Evolutionary conservation across 306 rosid genomes (phyloP).

Genomic region (Medicago lupulina): DNA sequence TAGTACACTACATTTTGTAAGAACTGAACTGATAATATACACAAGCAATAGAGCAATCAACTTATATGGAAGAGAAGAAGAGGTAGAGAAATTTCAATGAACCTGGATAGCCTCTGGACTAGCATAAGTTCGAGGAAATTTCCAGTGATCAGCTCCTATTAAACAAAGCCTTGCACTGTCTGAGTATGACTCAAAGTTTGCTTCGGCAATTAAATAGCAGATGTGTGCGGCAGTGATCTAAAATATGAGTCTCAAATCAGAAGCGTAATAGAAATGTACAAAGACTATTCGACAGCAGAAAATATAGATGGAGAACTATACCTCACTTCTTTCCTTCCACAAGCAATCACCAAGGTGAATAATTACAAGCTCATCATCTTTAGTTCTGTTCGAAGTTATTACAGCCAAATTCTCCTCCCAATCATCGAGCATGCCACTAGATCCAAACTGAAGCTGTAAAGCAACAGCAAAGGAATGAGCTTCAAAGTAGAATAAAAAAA

Average conservation of each 20-base stretch:
- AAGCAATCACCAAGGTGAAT: conserved; percentile 92
- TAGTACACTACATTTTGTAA: neutral
- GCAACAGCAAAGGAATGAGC: conserved; percentile 33
- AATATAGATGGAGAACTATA: conserved; percentile 39
- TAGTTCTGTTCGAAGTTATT: conserved; percentile 94
- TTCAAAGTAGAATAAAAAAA: conserved; percentile 35
- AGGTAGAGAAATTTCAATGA: conserved; percentile 31
- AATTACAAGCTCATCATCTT: conserved; percentile 91
- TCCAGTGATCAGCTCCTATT: conserved; percentile 98
- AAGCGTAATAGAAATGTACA: conserved; percentile 14
- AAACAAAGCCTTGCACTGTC: conserved; percentile 91
- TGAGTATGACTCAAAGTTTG: conserved; percentile 86
- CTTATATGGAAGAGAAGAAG: conserved; percentile 28
- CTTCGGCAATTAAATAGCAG: conserved; percentile 94
- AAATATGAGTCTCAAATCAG: conserved; percentile 46
- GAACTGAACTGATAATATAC: conserved; percentile 12
- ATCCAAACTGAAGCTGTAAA: conserved; percentile 58
- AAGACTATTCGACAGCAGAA: neutral
- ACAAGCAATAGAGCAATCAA: conserved; percentile 7
- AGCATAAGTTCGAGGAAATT: conserved; percentile 89
- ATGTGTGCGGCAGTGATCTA: conserved; percentile 94
- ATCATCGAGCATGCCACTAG: conserved; percentile 75
- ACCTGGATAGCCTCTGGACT: conserved; percentile 99
- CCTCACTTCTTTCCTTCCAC: conserved; percentile 94
- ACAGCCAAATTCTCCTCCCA: conserved; percentile 98